Percentiles rank a stretch among this genome's conserved stretches.
phyloP scores from a whole-genome alignment of 225 moss, liverwort and hornwort species.

The Physcomitrellopsis africana region DNA sequence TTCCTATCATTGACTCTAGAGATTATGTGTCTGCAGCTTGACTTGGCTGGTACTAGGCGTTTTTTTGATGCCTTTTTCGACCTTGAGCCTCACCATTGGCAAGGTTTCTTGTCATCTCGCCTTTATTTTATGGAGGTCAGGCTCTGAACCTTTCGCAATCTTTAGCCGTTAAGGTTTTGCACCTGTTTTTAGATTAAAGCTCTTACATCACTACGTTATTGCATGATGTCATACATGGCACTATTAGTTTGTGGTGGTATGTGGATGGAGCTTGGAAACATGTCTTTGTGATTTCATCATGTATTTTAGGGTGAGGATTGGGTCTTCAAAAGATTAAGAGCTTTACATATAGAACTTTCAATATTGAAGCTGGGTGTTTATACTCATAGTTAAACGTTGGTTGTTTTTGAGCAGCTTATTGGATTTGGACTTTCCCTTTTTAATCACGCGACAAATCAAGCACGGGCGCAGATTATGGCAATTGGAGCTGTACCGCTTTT shows the following conservation, averaged over 20 bases:
- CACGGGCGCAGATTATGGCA: slow-evolving; percentile 80
- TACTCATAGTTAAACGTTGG: slow-evolving; percentile 25
- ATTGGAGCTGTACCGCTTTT: slow-evolving; percentile 83
- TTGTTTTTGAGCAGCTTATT: slow-evolving; percentile 73
- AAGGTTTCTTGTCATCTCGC: slow-evolving; percentile 96
- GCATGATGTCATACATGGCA: background rate
- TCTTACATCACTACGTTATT: background rate
- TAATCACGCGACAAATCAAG: slow-evolving; percentile 72
- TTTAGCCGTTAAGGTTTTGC: background rate
- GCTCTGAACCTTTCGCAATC: slow-evolving; percentile 2
- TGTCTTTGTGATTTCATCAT: background rate
- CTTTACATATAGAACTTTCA: background rate
- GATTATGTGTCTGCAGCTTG: slow-evolving; percentile 59
- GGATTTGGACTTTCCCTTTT: slow-evolving; percentile 89
- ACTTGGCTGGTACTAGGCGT: slow-evolving; percentile 89
- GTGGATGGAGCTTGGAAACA: background rate
- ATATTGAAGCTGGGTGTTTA: background rate
- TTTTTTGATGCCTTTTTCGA: slow-evolving; percentile 94
- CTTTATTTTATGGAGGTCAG: slow-evolving; percentile 83
- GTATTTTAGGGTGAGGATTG: no score
- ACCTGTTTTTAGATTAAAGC: background rate
- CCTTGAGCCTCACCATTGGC: slow-evolving; percentile 85
- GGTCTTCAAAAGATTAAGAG: no score
- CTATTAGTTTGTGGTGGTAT: background rate
- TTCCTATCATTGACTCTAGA: background rate